Base-by-base conservation (phyloP, 2,329 filamentous ascomycete genomes). In the Xylaria sp. region DNA sequence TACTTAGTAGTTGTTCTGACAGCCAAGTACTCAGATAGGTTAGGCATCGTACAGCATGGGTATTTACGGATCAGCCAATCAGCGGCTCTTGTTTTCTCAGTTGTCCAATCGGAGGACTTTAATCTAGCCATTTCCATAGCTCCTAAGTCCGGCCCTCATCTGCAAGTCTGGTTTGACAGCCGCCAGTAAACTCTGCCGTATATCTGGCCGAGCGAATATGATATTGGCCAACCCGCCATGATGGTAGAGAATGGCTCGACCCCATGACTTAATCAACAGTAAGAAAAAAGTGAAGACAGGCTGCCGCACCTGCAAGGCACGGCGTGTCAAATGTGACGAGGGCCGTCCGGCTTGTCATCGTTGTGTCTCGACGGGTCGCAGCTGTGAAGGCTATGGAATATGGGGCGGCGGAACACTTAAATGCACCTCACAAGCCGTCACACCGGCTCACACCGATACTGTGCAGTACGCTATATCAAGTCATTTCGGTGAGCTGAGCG, bases 261-360 rank as follows among this genome's bases (percentile, higher is more conserved):
- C 37, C 23, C 6, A 23, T 54, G 15, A 34, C 9, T 28, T 58
- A 4, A n/a, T 20, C 6, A 50, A 34, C 18, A 56, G 3, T 3
- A 67, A 46, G 57, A 70, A 31, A 44, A 72, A 70, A 28, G 70
- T 72, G 2, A 78, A 77, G 56, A 74, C 76, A 10, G 77, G 77
- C 3, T 79, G 77, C 58, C 73, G 72, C 23, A 79, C 76, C 9
- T 79, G 77, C 74, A 79, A 78, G 74, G 48, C 63, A 34, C 74
- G 77, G 18, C 76, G 71, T 58, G 74, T 79, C n/a, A 78, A 78
- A 58, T 78, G 77, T 57, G 77, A 78, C 48, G 77, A 78, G 60
- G 73, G 69, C 13, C 69, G 72, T 50, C 77, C 77, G 6, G 69
- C 71, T 12, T 79, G 77, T 57, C 64, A 55, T 3, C 73, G 74